These are phyloP conservation scores for Pichia gijzeniarum DNA, from an alignment of 805 yeast genomes.

Conservation along the genomic window DNA sequence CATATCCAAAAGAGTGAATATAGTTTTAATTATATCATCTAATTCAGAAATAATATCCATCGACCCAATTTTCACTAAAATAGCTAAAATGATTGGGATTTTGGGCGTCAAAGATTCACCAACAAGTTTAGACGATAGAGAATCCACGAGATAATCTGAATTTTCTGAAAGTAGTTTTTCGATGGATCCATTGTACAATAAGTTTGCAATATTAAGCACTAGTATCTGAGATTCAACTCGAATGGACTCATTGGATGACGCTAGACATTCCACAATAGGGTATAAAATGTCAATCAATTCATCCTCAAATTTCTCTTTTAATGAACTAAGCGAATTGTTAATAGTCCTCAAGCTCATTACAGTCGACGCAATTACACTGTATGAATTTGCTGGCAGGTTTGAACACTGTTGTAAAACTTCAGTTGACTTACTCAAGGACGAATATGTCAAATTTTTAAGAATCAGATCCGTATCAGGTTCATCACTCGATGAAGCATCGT, in stretches of 20 bases:
- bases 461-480: constrained; percentile 10
- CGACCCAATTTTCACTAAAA: constrained; percentile 68
- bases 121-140: constrained; percentile 64
- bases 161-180: constrained; percentile 53
- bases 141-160: constrained; percentile 74
- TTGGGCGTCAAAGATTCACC: constrained; percentile 70
- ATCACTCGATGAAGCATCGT: constrained; percentile 25
- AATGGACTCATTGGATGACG: constrained; percentile 42
- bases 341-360: constrained; percentile 42
- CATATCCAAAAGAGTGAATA: constrained; percentile 72
- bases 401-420: constrained; percentile 35
- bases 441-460: constrained; percentile 21
- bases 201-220: constrained; percentile 41
- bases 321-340: constrained; percentile 24
- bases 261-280: constrained; percentile 67
- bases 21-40: constrained; percentile 59
- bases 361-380: constrained; percentile 12
- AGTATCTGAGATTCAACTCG: constrained; percentile 50
- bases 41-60: constrained; percentile 54
- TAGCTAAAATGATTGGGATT: constrained; percentile 60
- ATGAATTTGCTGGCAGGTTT: constrained; percentile 13
- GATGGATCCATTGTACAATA: constrained; percentile 52
- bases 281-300: constrained; percentile 67
- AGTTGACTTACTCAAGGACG: constrained; percentile 36
- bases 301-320: constrained; percentile 37